A percentile compares a stretch with the other conserved stretches of the same genome.
phyloP scores from a whole-genome alignment of 768 basidiomycete genomes.

The Tricholomella constricta region DNA sequence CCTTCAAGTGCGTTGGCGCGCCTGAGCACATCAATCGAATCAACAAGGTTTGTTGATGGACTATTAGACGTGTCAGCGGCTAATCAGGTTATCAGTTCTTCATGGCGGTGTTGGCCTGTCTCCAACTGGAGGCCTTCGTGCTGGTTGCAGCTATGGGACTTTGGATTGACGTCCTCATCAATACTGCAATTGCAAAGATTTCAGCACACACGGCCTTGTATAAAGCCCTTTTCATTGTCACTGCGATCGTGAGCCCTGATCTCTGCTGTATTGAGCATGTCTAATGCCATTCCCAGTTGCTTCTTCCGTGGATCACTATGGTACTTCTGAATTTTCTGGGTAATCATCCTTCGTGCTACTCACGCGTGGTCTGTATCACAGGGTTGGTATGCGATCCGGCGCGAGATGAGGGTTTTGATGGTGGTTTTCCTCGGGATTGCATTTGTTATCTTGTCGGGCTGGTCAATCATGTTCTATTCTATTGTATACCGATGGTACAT shows the following conservation, averaged over 20 bases:
- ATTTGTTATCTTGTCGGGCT: constrained; percentile 36
- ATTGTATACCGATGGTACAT: constrained; percentile 45
- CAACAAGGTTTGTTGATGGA: constrained; percentile 41
- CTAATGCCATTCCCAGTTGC: constrained; percentile 18
- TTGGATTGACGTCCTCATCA: constrained; percentile 57
- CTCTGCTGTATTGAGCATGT: background rate
- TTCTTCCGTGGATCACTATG: constrained; percentile 56
- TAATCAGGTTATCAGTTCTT: constrained; percentile 41
- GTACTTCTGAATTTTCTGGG: constrained; percentile 29
- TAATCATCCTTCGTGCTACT: background rate
- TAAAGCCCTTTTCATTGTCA: constrained; percentile 45
- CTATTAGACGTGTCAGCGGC: background rate
- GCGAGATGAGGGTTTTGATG: constrained; percentile 45
- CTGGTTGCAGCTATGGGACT: constrained; percentile 51
- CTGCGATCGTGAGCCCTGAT: constrained; percentile 40
- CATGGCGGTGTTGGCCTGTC: constrained; percentile 52
- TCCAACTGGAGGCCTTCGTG: constrained; percentile 57
- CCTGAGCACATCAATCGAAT: constrained; percentile 50
- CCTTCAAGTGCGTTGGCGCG: constrained; percentile 56
- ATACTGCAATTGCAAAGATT: constrained; percentile 45
- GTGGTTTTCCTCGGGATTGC: constrained; percentile 43
- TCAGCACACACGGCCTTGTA: constrained; percentile 45
- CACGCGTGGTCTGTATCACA: constrained; percentile 17
- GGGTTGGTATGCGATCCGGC: constrained; percentile 58
- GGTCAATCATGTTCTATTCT: constrained; percentile 50